Evolutionary conservation across 1,284 basidiomycete genomes (phyloP).

Genomic region (Rhodotorula sp.): DNA sequence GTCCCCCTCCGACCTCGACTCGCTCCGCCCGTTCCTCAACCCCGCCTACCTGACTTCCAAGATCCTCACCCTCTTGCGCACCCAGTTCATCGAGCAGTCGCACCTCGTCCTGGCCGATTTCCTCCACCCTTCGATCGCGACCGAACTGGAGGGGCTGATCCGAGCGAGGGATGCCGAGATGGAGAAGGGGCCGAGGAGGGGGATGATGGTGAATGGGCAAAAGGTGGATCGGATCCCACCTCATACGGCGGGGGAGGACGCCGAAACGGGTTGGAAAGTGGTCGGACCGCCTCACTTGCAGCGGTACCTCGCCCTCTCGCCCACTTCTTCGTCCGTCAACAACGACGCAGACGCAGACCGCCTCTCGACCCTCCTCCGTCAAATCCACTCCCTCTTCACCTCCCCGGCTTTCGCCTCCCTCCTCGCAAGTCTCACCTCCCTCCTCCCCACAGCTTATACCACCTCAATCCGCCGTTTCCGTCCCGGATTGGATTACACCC

Average conservation of each 20-base stretch:
- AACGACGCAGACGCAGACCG: constrained; percentile 47
- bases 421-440: constrained; percentile 73
- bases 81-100: constrained; percentile 83
- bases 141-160: constrained; percentile 59
- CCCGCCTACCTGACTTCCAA: constrained; percentile 82
- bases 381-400: constrained; percentile 63
- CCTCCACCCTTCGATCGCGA: constrained; percentile 67
- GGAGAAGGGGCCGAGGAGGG: constrained; percentile 14
- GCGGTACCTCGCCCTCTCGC: constrained; percentile 72
- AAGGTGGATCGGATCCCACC: constrained; percentile 57
- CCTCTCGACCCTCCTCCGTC: constrained; percentile 59
- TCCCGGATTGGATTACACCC: constrained; percentile 91
- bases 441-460: constrained; percentile 72
- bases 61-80: constrained; percentile 75
- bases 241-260: constrained; percentile 56
- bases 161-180: constrained; percentile 20
- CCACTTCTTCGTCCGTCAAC: constrained; percentile 14
- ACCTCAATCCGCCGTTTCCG: constrained; percentile 83
- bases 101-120: constrained; percentile 87
- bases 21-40: constrained; percentile 68
- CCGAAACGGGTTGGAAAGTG: constrained; percentile 64
- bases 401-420: constrained; percentile 86
- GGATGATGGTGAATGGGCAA: constrained; percentile 16
- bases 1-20: constrained; percentile 38
- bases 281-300: constrained; percentile 91